A percentile compares a stretch with the other conserved stretches of the same genome.
Evolutionary conservation across 2,329 filamentous ascomycete genomes (phyloP).

Genomic region (Fusarium haematococcum): DNA sequence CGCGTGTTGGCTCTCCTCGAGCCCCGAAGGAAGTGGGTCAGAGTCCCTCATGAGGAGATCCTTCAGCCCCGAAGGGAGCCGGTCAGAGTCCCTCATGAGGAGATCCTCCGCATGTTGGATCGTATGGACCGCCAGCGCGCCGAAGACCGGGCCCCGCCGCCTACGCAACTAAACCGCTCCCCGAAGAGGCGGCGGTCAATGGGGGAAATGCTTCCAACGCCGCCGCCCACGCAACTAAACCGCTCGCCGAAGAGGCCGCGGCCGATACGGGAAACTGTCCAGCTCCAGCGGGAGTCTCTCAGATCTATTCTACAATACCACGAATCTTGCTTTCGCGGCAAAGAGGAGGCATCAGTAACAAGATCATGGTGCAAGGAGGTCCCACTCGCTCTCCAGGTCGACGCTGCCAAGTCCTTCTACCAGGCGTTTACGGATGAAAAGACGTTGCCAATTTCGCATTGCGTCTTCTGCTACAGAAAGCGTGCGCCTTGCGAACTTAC

Average conservation of each 20-base stretch:
- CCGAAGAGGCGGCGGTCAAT: not conserved
- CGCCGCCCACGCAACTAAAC: not conserved
- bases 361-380: slow-evolving; percentile 19
- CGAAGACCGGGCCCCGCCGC: not conserved
- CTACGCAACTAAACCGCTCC: not conserved
- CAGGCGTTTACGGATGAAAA: slow-evolving; percentile 9
- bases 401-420: slow-evolving; percentile 6
- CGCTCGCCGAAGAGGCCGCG: not conserved
- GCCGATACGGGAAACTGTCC: not conserved
- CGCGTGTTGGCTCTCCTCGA: not conserved
- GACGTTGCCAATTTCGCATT: slow-evolving; percentile 15
- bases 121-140: slow-evolving; percentile 7
- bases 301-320: slow-evolving; percentile 8
- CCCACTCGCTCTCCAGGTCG: slow-evolving; percentile 8
- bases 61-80: too few species aligned
- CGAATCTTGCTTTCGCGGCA: slow-evolving; percentile 14
- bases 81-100: too few species aligned
- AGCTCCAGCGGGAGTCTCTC: slow-evolving; percentile 7
- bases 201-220: slow-evolving; percentile 3
- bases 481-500: not conserved
- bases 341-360: slow-evolving; percentile 3
- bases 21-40: not conserved
- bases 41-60: slow-evolving; percentile 1
- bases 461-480: slow-evolving; percentile 19
- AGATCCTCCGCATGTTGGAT: not conserved